Percentiles rank a stretch among this genome's conserved stretches.
These are phyloP conservation scores for Capronia coronata DNA, from an alignment of 2,329 filamentous ascomycete genomes.

Conservation along the genomic window DNA sequence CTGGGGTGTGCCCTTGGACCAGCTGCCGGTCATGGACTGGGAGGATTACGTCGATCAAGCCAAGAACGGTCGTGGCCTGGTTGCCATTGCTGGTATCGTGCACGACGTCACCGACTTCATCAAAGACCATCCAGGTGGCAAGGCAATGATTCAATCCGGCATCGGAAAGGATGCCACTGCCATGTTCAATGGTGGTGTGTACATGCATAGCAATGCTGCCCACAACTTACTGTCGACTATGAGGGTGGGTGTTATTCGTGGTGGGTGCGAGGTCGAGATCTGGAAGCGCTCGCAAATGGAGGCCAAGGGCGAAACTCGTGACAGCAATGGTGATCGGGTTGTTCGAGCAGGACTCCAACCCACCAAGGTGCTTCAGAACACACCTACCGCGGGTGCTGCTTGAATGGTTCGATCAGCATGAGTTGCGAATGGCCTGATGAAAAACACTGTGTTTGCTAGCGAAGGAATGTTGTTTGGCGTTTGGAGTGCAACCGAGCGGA, in stretches of 20 bases:
- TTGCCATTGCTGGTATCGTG: constrained; percentile 75
- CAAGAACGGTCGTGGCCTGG: constrained; percentile 68
- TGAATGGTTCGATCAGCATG: constrained; percentile 33
- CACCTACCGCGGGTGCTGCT: constrained; percentile 77
- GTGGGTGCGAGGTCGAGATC: constrained; percentile 83
- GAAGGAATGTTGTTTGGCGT: constrained; percentile 18
- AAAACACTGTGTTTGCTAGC: constrained; percentile 2
- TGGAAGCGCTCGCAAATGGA: constrained; percentile 75
- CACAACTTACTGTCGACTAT: constrained; percentile 85
- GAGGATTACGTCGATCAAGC: constrained; percentile 74
- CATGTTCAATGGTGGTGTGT: constrained; percentile 88
- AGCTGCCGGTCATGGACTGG: constrained; percentile 79
- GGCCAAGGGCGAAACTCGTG: constrained; percentile 72
- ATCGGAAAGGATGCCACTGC: constrained; percentile 84
- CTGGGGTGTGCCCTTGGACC: constrained; percentile 79
- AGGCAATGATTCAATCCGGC: constrained; percentile 73
- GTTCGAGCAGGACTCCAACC: constrained; percentile 79
- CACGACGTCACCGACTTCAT: constrained; percentile 81
- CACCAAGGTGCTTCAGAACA: constrained; percentile 73
- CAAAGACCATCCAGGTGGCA: constrained; percentile 84
- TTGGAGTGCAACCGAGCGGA: background rate
- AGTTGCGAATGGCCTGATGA: background rate
- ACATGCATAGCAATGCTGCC: constrained; percentile 81
- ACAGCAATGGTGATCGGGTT: constrained; percentile 73
- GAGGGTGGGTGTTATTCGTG: constrained; percentile 78